These are phyloP conservation scores for Pythium rishiriense DNA, from an alignment of 352 stramenopile genomes.

Conservation along the genomic window DNA sequence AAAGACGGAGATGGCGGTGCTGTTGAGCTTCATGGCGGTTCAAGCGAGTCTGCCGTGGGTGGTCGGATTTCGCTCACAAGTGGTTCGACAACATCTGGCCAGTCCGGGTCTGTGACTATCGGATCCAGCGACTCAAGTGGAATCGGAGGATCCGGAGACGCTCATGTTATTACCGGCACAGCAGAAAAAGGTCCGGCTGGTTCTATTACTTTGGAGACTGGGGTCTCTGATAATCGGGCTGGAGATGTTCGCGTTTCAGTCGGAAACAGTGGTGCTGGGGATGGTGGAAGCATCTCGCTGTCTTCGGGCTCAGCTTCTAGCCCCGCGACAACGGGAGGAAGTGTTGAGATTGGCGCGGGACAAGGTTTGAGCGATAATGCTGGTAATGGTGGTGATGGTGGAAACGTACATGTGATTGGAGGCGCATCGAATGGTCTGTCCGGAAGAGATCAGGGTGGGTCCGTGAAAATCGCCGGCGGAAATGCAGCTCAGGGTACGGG, in stretches of 20 bases:
- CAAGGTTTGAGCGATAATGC: slow-evolving; percentile 64
- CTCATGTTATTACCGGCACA: slow-evolving; percentile 39
- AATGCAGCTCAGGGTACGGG: slow-evolving; percentile 51
- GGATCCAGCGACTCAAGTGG: slow-evolving; percentile 36
- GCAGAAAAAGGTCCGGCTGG: slow-evolving; percentile 42
- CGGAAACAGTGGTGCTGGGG: slow-evolving; percentile 41
- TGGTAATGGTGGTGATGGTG: slow-evolving; percentile 71
- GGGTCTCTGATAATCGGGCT: slow-evolving; percentile 36
- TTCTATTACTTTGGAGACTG: slow-evolving; percentile 46
- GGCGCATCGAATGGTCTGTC: slow-evolving; percentile 57
- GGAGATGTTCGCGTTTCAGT: slow-evolving; percentile 44
- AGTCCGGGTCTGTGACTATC: slow-evolving; percentile 47
- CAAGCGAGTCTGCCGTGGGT: slow-evolving; percentile 22
- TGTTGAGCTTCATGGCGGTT: slow-evolving; percentile 25
- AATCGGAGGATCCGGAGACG: slow-evolving; percentile 42
- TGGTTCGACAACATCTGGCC: slow-evolving; percentile 44
- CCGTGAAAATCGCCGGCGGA: slow-evolving; percentile 50
- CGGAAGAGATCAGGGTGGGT: slow-evolving; percentile 53
- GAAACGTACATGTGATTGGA: slow-evolving; percentile 45
- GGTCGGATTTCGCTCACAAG: slow-evolving; percentile 29
- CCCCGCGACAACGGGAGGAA: slow-evolving; percentile 51
- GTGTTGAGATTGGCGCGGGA: slow-evolving; percentile 45
- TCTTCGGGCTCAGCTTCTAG: slow-evolving; percentile 49
- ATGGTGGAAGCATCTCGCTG: slow-evolving; percentile 55
- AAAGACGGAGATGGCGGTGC: slow-evolving; percentile 30